These are phyloP conservation scores for Mycosphaerella sp. DNA, from an alignment of 2,329 filamentous ascomycete species.

Conservation along the genomic window DNA sequence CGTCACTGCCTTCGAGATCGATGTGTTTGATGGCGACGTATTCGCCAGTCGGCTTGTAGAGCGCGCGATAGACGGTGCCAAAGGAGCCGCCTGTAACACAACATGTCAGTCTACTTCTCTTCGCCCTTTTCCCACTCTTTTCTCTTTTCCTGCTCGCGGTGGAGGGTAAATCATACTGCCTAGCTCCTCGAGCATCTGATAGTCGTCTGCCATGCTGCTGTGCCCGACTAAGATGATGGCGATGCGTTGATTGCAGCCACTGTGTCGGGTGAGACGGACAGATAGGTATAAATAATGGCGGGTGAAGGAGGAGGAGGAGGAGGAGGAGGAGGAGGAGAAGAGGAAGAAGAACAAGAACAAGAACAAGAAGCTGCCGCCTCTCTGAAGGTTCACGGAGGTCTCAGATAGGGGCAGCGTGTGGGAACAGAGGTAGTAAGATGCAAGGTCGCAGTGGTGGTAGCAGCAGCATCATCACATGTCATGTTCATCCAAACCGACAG, in stretches of 20 bases:
- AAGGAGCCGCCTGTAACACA: conserved; percentile 72
- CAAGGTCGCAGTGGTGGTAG: background rate
- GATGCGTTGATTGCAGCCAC: conserved; percentile 1
- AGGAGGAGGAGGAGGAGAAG: too few relatives aligned
- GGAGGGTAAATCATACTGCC: conserved; percentile 62
- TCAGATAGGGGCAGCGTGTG: conserved; percentile 4
- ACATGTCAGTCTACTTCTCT: conserved; percentile 4
- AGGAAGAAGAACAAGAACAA: background rate
- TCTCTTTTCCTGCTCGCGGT: background rate
- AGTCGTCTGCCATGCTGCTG: conserved; percentile 64
- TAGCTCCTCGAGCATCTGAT: conserved; percentile 92
- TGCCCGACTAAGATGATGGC: conserved; percentile 12
- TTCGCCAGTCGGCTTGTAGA: conserved; percentile 83
- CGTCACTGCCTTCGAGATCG: conserved; percentile 96
- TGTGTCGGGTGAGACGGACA: background rate
- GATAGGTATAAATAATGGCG: conserved; percentile 11
- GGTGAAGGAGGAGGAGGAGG: background rate
- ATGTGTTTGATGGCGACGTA: conserved; percentile 98
- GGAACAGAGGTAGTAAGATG: background rate
- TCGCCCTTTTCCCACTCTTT: background rate
- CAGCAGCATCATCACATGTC: background rate
- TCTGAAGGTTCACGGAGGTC: conserved; percentile 6
- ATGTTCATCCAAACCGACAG: background rate
- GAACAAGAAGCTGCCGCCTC: background rate
- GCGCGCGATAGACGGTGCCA: conserved; percentile 93